phyloP scores from a whole-genome alignment of 2,329 filamentous ascomycete species.

The Dactylellina parvicollis region DNA sequence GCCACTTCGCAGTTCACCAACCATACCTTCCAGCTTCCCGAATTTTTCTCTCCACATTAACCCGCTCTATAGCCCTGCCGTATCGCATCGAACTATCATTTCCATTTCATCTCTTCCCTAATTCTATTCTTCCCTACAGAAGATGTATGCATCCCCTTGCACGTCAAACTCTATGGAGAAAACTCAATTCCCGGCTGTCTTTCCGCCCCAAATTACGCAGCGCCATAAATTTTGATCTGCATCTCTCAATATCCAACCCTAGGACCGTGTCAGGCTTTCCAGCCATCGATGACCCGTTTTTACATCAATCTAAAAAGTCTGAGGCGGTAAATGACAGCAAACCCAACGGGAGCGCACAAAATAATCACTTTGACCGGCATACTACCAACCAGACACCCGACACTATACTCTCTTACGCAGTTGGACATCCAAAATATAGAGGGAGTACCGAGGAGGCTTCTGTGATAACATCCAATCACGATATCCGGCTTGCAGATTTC shows the following conservation, averaged over 20 bases:
- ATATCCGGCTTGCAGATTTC: slow-evolving; percentile 15
- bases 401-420: background rate
- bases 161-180: slow-evolving; percentile 4
- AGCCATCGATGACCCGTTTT: background rate
- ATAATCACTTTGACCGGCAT: background rate
- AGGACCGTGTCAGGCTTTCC: background rate
- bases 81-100: too few relatives aligned
- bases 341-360: background rate
- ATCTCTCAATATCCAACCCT: background rate
- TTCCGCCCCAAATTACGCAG: background rate
- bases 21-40: too few relatives aligned
- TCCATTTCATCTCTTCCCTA: background rate
- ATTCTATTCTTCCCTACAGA: background rate
- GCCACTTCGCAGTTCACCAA: too few relatives aligned
- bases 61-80: too few relatives aligned
- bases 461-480: background rate
- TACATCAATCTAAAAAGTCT: background rate
- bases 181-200: background rate
- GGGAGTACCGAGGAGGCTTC: background rate
- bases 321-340: too few relatives aligned
- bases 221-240: background rate
- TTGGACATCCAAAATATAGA: background rate
- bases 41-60: too few relatives aligned
- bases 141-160: slow-evolving; percentile 40
- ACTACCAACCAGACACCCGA: background rate